Conservation (phyloP, 345 rosid genomes). For the Alliaria petiolata region DNA sequence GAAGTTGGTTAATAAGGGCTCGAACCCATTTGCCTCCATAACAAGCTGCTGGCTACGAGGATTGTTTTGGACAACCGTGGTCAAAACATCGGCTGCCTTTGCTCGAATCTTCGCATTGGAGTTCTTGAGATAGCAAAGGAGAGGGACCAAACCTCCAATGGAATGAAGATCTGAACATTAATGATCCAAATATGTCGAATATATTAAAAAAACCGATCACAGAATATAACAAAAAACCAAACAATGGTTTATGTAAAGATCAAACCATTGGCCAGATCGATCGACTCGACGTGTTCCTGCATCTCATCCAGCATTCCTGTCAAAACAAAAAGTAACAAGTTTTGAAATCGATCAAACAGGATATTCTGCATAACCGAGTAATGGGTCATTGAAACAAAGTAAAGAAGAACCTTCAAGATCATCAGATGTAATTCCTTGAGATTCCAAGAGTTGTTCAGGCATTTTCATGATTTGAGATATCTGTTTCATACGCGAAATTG, state of each 20-base stretch:
- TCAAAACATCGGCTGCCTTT: conserved; percentile 82
- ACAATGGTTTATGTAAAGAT: neutral
- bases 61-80: conserved; percentile 90
- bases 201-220: neutral
- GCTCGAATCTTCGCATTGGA: conserved; percentile 74
- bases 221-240: neutral
- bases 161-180: conserved; percentile 71
- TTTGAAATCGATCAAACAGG: neutral
- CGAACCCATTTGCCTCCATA: conserved; percentile 94
- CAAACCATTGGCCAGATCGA: conserved; percentile 34
- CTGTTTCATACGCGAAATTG: conserved; percentile 78
- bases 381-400: too few relatives aligned
- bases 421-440: conserved; percentile 65
- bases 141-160: conserved; percentile 86
- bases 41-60: conserved; percentile 82
- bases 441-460: conserved; percentile 60
- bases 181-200: neutral
- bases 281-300: conserved; percentile 29
- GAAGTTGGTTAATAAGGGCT: conserved; percentile 66
- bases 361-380: neutral
- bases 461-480: conserved; percentile 77
- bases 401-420: conserved; percentile 65
- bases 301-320: conserved; percentile 36
- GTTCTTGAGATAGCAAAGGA: conserved; percentile 72
- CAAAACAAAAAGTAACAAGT: neutral